Evolutionary conservation across 495 filamentous ascomycete species (phyloP).

Genomic region (Glonium stellatum): DNA sequence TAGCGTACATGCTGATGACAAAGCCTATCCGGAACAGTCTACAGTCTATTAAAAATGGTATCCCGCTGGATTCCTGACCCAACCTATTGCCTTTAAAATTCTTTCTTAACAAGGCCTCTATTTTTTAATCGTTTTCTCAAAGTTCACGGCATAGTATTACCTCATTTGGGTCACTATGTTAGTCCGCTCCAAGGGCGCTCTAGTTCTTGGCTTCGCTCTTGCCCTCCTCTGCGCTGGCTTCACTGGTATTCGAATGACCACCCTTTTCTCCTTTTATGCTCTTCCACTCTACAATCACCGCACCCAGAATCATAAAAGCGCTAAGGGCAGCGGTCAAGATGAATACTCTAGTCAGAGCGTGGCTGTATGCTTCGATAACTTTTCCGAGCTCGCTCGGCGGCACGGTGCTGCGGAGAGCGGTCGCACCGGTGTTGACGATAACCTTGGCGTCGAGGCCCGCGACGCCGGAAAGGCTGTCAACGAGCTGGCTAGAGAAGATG

Average conservation of each 20-base stretch:
- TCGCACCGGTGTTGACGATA: slow-evolving; percentile 6
- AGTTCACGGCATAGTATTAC: background rate
- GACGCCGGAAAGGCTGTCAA: slow-evolving; percentile 48
- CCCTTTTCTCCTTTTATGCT: background rate
- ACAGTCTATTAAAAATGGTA: background rate
- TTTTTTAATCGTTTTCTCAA: background rate
- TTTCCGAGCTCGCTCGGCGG: background rate
- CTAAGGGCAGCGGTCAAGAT: background rate
- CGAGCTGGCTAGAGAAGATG: background rate
- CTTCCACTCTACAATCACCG: slow-evolving; percentile 2
- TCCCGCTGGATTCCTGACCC: background rate
- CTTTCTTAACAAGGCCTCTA: too few species aligned
- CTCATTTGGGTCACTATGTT: background rate
- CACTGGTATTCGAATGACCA: background rate
- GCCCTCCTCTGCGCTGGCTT: background rate
- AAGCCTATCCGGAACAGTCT: background rate
- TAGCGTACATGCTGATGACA: background rate
- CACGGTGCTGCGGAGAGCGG: background rate
- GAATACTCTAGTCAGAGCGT: slow-evolving; percentile 3
- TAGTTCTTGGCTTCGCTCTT: background rate
- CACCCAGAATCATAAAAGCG: background rate
- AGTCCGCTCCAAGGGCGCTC: background rate
- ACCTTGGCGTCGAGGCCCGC: slow-evolving; percentile 1
- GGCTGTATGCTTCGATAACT: background rate
- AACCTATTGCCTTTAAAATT: too few species aligned